Conservation (phyloP, 352 stramenopile genomes). For the Labyrinthula sp. region DNA sequence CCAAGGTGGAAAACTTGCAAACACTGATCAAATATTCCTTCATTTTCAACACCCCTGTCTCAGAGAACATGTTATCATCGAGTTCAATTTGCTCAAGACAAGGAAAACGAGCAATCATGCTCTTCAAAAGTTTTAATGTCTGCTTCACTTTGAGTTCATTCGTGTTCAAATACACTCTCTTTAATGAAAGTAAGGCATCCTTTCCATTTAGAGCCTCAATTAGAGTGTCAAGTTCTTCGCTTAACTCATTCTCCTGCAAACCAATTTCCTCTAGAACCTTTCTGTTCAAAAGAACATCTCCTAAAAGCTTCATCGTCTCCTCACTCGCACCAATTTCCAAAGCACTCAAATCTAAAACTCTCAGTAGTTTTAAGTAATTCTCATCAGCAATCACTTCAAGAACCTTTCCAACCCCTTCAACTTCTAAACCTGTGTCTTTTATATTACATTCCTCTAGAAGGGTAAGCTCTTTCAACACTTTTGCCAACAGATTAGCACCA, state of each 20-base stretch:
- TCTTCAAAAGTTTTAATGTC: no score
- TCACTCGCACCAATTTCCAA: slow-evolving; percentile 63
- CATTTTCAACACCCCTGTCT: slow-evolving; percentile 49
- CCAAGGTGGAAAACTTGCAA: slow-evolving; percentile 42
- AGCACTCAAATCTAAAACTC: slow-evolving; percentile 66
- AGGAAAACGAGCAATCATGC: slow-evolving; percentile 32
- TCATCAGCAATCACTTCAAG: slow-evolving; percentile 40
- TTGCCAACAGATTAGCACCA: slow-evolving; percentile 50
- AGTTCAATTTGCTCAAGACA: slow-evolving; percentile 54
- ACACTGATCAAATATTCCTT: slow-evolving; percentile 36
- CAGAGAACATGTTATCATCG: slow-evolving; percentile 75
- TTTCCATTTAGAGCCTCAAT: no score
- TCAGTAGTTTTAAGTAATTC: slow-evolving; percentile 38
- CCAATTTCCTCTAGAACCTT: slow-evolving; percentile 42
- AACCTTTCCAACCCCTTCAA: slow-evolving; percentile 57
- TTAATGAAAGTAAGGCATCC: slow-evolving; percentile 28
- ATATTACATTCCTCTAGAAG: slow-evolving; percentile 59
- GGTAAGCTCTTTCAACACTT: slow-evolving; percentile 47
- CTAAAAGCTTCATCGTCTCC: slow-evolving; percentile 39
- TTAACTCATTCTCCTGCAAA: slow-evolving; percentile 56
- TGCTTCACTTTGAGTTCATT: no score
- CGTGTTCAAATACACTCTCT: no score
- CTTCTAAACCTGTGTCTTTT: slow-evolving; percentile 60
- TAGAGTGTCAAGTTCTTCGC: no score
- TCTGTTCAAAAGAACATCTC: slow-evolving; percentile 42